Base-by-base conservation (phyloP, 805 yeast genomes). In the Myxozyma melibiosi region DNA sequence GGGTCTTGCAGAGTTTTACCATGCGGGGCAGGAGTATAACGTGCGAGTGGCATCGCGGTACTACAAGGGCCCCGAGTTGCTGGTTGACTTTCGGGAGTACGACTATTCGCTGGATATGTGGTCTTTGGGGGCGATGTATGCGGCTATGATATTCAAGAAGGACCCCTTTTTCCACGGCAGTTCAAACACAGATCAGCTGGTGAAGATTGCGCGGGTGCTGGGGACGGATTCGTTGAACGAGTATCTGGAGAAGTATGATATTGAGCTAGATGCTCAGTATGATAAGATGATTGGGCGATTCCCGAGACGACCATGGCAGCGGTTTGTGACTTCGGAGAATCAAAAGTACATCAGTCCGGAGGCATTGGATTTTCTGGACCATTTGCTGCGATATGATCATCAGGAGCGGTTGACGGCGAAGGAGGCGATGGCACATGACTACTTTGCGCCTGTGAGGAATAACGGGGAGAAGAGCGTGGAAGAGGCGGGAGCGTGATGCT, bases 1-100 rank as follows among this genome's bases (percentile, higher is more conserved):
- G 97, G 97, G 97, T 6, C 75, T 91, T 51, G 97, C 97, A 7
- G 97, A 91, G 71, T 90, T 89, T 70, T 90, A 90, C 69, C 97
- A 91, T 70, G 84, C 89, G 24, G 90, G 90, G 11, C 86, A 83
- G 70, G 96, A 89, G 67, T 91, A 88, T 68, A 91, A 91, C 68
- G 97, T 91, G 20, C 80, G 97, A 63, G 97, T 91, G 16, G 97
- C 97, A 1, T 88, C 96, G 4, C 76, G 97, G 64, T 90, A 89
- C 71, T 91, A 86, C 73, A 91, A 91, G 73, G 97, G 97, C 2
- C 97, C 97, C 2, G 97, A 91, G 70, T 74, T 91, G 56, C 76
- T 91, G 58, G 90, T 90, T 24, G 91, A 90, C 71, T 84, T 86
- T 68, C 87, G 87, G 70, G 86, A 84, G 74, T 91, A 91, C 71